A percentile compares a stretch with the other conserved stretches of the same genome.
phyloP scores from a whole-genome alignment of 2,329 filamentous ascomycete genomes.

The Erysiphe neolycopersici region DNA sequence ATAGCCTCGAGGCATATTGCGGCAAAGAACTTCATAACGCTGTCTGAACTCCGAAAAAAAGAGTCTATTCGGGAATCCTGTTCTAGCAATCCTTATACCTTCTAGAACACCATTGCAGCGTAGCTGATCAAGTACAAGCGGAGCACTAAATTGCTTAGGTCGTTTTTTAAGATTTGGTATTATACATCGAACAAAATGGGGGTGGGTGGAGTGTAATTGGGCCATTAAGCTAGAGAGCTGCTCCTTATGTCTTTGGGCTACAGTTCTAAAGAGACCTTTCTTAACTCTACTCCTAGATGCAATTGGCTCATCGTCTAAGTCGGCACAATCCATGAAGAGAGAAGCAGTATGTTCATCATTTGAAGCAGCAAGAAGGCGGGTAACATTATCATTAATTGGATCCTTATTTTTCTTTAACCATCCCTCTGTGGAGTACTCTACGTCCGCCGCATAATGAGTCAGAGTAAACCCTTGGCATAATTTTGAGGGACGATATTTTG shows the following conservation, averaged over 20 bases:
- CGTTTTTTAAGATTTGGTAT: slow-evolving; percentile 94
- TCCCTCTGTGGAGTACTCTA: slow-evolving; percentile 82
- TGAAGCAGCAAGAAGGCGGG: slow-evolving; percentile 60
- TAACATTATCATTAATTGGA: slow-evolving; percentile 89
- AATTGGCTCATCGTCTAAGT: slow-evolving; percentile 45
- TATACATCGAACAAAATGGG: slow-evolving; percentile 94
- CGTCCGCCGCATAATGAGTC: slow-evolving; percentile 91
- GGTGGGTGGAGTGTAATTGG: slow-evolving; percentile 84
- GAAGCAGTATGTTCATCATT: slow-evolving; percentile 57
- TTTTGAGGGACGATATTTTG: slow-evolving; percentile 73
- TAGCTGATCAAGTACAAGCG: slow-evolving; percentile 90
- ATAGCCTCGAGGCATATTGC: slow-evolving; percentile 68
- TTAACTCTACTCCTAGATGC: slow-evolving; percentile 61
- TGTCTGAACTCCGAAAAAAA: slow-evolving; percentile 85
- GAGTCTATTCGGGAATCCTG: slow-evolving; percentile 84
- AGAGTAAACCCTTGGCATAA: slow-evolving; percentile 81
- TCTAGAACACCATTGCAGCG: slow-evolving; percentile 98
- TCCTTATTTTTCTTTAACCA: slow-evolving; percentile 99
- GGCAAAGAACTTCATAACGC: slow-evolving; percentile 83
- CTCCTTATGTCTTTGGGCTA: slow-evolving; percentile 91
- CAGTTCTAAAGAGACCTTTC: slow-evolving; percentile 88
- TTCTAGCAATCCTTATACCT: slow-evolving; percentile 87
- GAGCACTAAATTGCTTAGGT: slow-evolving; percentile 73
- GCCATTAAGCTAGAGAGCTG: slow-evolving; percentile 91
- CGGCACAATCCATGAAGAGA: slow-evolving; percentile 71